Conservation (phyloP, 1,284 basidiomycete genomes). For the Tilletiaria anomala region DNA sequence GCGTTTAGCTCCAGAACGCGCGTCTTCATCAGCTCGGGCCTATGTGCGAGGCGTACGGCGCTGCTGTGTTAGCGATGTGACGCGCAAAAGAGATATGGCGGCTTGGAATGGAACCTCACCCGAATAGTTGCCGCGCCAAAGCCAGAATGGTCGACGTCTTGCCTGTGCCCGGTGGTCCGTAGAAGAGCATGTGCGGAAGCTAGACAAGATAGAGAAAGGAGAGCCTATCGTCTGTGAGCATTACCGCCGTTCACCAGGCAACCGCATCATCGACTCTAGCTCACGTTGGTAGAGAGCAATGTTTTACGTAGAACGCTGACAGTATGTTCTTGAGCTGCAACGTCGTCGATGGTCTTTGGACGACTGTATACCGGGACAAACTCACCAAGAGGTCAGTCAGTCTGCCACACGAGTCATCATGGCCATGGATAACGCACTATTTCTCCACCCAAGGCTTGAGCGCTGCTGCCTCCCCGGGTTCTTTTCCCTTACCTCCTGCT, state of each 20-base stretch:
- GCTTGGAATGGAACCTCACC: conserved; percentile 35
- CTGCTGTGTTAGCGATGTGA: conserved; percentile 1
- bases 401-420: not conserved
- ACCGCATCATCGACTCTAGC: conserved; percentile 11
- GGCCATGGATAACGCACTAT: conserved; percentile 51
- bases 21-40: conserved; percentile 83
- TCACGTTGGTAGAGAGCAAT: conserved; percentile 76
- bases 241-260: not conserved
- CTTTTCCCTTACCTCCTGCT: no score
- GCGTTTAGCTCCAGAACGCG: conserved; percentile 97
- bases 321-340: conserved; percentile 92
- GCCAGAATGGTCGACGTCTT: conserved; percentile 98
- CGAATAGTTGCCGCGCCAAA: conserved; percentile 81
- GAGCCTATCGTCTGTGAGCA: not conserved
- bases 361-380: conserved; percentile 48
- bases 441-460: conserved; percentile 95
- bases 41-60: conserved; percentile 32
- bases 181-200: conserved; percentile 99
- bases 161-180: conserved; percentile 94
- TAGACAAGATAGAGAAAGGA: conserved; percentile 38
- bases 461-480: no score
- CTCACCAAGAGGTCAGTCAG: conserved; percentile 2
- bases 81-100: not conserved
- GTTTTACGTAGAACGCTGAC: conserved; percentile 82
- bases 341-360: conserved; percentile 92